Evolutionary conservation across 768 basidiomycete species (phyloP).

Genomic region (Auricularia sp.): DNA sequence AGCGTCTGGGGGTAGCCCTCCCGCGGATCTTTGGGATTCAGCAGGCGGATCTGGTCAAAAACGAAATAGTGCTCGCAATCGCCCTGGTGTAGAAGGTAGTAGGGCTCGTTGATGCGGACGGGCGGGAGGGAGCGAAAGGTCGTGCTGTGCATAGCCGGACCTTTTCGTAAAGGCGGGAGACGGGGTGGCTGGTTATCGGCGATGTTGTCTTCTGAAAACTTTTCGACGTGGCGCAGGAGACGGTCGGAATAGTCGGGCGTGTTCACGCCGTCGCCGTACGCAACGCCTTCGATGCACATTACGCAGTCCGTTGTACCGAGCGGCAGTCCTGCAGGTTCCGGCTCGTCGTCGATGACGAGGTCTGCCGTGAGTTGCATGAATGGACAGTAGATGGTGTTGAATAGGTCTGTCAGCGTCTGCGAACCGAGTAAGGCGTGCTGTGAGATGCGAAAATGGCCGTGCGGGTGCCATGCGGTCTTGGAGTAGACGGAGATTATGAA

Average conservation of each 20-base stretch:
- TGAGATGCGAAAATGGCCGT: constrained; percentile 49
- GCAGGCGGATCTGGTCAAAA: constrained; percentile 58
- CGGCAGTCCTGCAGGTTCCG: constrained; percentile 23
- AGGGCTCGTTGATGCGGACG: constrained; percentile 61
- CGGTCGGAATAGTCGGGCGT: constrained; percentile 46
- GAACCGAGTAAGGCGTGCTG: constrained; percentile 62
- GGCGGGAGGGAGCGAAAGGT: constrained; percentile 25
- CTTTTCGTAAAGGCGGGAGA: constrained; percentile 23
- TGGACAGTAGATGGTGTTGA: constrained; percentile 47
- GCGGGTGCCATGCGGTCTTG: constrained; percentile 50
- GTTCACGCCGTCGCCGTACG: constrained; percentile 44
- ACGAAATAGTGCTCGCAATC: constrained; percentile 75
- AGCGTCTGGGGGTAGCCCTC: constrained; percentile 58
- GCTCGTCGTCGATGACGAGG: constrained; percentile 20
- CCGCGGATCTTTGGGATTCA: constrained; percentile 44
- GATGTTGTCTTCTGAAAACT: constrained; percentile 2
- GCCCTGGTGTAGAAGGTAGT: constrained; percentile 73
- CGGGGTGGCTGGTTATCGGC: constrained; percentile 22
- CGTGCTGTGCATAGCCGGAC: constrained; percentile 25
- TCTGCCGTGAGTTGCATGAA: constrained; percentile 45
- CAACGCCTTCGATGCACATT: constrained; percentile 50
- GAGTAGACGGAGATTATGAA: constrained; percentile 52
- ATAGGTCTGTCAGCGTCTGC: constrained; percentile 59
- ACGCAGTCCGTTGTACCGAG: constrained; percentile 28
- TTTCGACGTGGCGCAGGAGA: constrained; percentile 20